Evolutionary conservation across 2,329 filamentous ascomycete species (phyloP), one percentile per base, ranked within the genome.

Genomic region (Colletotrichum liaoningense): DNA sequence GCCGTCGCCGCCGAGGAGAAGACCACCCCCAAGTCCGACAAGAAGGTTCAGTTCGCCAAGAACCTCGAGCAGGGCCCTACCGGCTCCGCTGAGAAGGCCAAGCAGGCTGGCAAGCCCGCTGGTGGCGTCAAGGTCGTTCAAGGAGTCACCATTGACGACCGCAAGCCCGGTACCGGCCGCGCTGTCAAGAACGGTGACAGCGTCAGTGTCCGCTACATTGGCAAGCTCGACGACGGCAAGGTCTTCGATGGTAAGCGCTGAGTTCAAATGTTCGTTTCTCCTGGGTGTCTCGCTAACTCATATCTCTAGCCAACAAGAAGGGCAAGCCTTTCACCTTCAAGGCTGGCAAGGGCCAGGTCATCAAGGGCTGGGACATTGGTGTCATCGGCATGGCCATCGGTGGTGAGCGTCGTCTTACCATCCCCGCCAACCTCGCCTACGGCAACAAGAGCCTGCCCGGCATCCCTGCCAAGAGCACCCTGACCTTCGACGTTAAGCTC

Each of bases 41-140:
- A 98, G 91, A 98, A 98, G 89, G 97, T 99, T 74, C 95, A 98
- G 84, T 99, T 99, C 83, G 96, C 97, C 81, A 98, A 98, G 90
- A 95, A 98, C 85, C 94, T 99, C 75, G 97, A 98, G 88, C 95
- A 97, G 85, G 97, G 97, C 73, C 97, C 97, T 76, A 97, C 95
- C 56, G 92, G 92, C 77, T 92, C 94, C 70, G 86, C 89, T 76
- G 81, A 82, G 77, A 83, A 84, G 79, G 79, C 80, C 60, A 84
- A 84, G 80, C 78, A 83, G 77, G 77, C 76, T 38, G 77, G 75
- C 77, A 74, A 76, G 69, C 68, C 73, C 55, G 84, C 89, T 46
- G 86, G 92, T 62, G 91, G 93, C 75, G 89, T 94, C 80, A 97
- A 94, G 88, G 91, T 91, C 70, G 91, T 98, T 69, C 90, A 95